A percentile compares a stretch with the other conserved stretches of the same genome.
phyloP scores from a whole-genome alignment of 1,284 basidiomycete genomes.

The Fomitopsis betulina region DNA sequence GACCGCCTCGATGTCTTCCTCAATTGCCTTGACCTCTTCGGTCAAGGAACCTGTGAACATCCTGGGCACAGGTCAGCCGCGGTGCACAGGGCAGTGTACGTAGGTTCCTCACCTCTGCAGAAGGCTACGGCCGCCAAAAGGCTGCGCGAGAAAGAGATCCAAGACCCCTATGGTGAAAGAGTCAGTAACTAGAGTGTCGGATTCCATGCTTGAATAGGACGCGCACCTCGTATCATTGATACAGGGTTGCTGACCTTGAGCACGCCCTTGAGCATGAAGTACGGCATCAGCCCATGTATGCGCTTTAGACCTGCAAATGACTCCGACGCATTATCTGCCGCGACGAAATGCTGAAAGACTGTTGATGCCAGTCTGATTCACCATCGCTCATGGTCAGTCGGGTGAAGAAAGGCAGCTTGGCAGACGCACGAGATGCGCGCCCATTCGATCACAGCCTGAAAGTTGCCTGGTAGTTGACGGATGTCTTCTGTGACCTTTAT shows the following conservation, averaged over 20 bases:
- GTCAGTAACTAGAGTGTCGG: not conserved
- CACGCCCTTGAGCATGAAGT: slow-evolving; percentile 92
- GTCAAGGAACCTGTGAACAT: slow-evolving; percentile 93
- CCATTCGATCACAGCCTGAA: slow-evolving; percentile 92
- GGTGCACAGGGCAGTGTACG: not conserved
- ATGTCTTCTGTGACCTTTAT: slow-evolving; percentile 83
- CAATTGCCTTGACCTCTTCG: slow-evolving; percentile 83
- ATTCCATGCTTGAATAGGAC: not conserved
- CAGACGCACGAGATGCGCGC: slow-evolving; percentile 84
- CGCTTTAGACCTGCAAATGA: slow-evolving; percentile 87
- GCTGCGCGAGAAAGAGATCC: slow-evolving; percentile 96
- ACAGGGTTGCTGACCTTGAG: slow-evolving; percentile 95
- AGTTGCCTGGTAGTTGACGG: slow-evolving; percentile 79
- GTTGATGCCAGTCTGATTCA: slow-evolving; percentile 80
- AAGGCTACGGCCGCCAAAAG: slow-evolving; percentile 91
- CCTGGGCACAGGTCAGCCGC: slow-evolving; percentile 33
- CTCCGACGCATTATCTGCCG: slow-evolving; percentile 90
- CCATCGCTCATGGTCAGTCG: slow-evolving; percentile 1
- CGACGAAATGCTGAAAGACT: slow-evolving; percentile 92
- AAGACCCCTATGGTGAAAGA: slow-evolving; percentile 48
- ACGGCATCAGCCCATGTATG: slow-evolving; percentile 96
- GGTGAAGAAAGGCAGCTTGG: slow-evolving; percentile 5
- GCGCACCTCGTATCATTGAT: slow-evolving; percentile 81
- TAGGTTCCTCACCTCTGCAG: slow-evolving; percentile 64
- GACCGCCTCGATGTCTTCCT: slow-evolving; percentile 84